A percentile compares a stretch with the other conserved stretches of the same genome.
Conservation (phyloP, 495 filamentous ascomycete species). For the Xylaria telfairii region DNA sequence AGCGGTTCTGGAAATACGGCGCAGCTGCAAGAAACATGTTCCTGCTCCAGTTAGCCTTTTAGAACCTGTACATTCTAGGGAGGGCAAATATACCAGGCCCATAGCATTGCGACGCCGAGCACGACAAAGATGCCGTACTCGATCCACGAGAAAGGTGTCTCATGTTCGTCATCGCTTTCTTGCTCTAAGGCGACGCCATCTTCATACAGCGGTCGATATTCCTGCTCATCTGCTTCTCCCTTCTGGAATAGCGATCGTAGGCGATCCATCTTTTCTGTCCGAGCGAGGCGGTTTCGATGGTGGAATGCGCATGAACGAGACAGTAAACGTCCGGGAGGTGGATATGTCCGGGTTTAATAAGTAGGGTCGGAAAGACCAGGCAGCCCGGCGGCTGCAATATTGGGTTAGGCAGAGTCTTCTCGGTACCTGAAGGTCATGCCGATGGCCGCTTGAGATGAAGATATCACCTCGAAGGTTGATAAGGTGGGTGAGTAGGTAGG, state of each 20-base stretch:
- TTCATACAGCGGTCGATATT: conserved; percentile 66
- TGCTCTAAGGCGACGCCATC: conserved; percentile 40
- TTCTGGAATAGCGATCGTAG: conserved; percentile 53
- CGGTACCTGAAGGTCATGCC: not conserved
- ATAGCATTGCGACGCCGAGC: conserved; percentile 93
- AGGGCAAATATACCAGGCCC: conserved; percentile 78
- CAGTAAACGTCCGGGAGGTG: not conserved
- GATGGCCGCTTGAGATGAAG: not conserved
- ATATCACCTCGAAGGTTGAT: not conserved
- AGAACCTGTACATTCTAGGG: not conserved
- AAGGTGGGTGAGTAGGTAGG: not conserved
- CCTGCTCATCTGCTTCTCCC: conserved; percentile 45
- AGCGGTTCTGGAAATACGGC: conserved; percentile 89
- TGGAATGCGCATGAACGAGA: conserved; percentile 1
- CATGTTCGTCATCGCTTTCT: conserved; percentile 31
- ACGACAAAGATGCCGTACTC: conserved; percentile 86
- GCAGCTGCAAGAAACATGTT: conserved; percentile 98
- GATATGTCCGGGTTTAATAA: conserved; percentile 19
- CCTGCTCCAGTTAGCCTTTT: conserved; percentile 58
- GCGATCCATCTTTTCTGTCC: conserved; percentile 49
- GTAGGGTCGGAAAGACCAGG: not conserved
- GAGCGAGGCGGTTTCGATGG: conserved; percentile 3
- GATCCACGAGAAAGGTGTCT: conserved; percentile 70
- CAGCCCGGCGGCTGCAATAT: not conserved
- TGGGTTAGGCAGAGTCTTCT: not conserved